Percentiles rank a stretch among this genome's conserved stretches.
These are phyloP conservation scores for Protomyces arabidopsidicola DNA, from an alignment of 1,139 yeast genomes.

Conservation along the genomic window DNA sequence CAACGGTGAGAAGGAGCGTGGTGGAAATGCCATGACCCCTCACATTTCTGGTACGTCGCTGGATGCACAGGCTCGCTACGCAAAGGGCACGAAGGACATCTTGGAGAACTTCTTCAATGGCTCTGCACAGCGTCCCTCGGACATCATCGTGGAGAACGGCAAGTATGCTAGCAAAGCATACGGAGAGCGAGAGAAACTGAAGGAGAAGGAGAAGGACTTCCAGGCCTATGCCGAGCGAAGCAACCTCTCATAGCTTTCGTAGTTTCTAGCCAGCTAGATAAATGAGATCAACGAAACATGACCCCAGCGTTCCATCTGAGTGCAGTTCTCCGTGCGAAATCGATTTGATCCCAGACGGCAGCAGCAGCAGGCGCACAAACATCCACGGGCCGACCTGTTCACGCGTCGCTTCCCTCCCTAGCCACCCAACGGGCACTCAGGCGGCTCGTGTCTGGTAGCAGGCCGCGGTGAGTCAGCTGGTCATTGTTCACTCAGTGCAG, in stretches of 20 bases:
- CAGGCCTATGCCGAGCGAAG: conserved; percentile 19
- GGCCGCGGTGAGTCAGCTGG: background rate
- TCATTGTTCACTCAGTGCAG: background rate
- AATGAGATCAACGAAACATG: too few species aligned
- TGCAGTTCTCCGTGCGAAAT: too few species aligned
- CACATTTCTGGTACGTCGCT: conserved; percentile 75
- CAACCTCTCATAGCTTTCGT: conserved; percentile 3
- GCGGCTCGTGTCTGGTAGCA: too few species aligned
- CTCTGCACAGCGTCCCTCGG: conserved; percentile 65
- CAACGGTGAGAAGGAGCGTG: conserved; percentile 53
- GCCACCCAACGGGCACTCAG: too few species aligned
- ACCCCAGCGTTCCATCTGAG: too few species aligned
- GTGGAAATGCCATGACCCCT: conserved; percentile 82
- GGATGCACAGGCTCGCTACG: conserved; percentile 74
- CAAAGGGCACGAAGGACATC: conserved; percentile 62
- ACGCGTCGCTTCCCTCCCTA: too few species aligned
- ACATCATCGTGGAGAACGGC: conserved; percentile 67
- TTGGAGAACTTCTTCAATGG: conserved; percentile 59
- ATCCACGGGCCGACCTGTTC: too few species aligned
- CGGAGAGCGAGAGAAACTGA: conserved; percentile 41
- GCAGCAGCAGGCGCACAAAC: too few species aligned
- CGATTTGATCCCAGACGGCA: too few species aligned
- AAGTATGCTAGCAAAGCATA: conserved; percentile 70
- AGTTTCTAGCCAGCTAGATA: too few species aligned
- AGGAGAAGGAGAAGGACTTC: conserved; percentile 17